A percentile compares a stretch with the other conserved stretches of the same genome.
phyloP scores from a whole-genome alignment of 805 yeast species.

The Sugiyamaella mastotermitis region DNA sequence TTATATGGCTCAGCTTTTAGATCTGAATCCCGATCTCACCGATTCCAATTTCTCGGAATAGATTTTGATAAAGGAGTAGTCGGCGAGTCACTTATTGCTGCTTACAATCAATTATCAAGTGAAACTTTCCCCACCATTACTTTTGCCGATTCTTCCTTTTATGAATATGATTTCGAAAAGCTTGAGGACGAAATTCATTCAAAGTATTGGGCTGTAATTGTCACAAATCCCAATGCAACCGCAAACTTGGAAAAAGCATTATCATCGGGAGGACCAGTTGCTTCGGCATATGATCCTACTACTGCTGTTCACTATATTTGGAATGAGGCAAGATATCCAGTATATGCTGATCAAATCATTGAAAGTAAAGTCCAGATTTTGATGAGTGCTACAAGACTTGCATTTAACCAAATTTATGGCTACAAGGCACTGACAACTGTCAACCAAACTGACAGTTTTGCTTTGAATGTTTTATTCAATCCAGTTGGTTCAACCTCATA shows the following conservation, averaged over 20 bases:
- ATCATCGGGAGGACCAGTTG: constrained; percentile 2
- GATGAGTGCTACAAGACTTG: neutral
- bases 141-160: constrained; percentile 2
- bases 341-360: constrained; percentile 3
- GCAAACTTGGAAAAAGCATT: constrained; percentile 2
- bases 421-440: neutral
- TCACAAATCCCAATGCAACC: constrained; percentile 7
- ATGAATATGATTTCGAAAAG: neutral
- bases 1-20: constrained; percentile 10
- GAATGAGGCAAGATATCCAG: constrained; percentile 10
- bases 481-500: constrained; percentile 4
- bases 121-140: constrained; percentile 7
- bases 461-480: constrained; percentile 3
- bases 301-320: constrained; percentile 10
- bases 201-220: constrained; percentile 13
- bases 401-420: constrained; percentile 5
- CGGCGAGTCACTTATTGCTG: constrained; percentile 6
- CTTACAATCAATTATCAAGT: constrained; percentile 8
- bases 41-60: constrained; percentile 9
- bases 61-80: constrained; percentile 9
- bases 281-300: constrained; percentile 4
- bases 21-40: constrained; percentile 1
- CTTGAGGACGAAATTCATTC: constrained; percentile 7
- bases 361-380: constrained; percentile 3
- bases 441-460: constrained; percentile 2